These are phyloP conservation scores for Fusarium sacchari DNA, from an alignment of 2,329 filamentous ascomycete genomes.

Conservation along the genomic window DNA sequence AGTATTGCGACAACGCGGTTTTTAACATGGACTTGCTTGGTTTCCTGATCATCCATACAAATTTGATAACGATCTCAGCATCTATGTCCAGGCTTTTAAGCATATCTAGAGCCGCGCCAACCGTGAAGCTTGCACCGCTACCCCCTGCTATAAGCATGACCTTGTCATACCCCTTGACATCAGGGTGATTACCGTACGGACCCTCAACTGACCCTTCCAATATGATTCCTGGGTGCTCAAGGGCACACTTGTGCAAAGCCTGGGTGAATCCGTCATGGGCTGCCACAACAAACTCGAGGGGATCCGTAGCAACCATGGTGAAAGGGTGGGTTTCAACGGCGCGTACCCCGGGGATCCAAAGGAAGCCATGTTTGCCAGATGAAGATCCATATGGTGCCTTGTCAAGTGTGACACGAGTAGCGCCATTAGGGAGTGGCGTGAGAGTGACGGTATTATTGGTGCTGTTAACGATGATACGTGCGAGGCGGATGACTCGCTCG, in stretches of 20 bases:
- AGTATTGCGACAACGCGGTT: not conserved
- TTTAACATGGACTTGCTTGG: constrained; percentile 43
- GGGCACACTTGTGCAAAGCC: constrained; percentile 63
- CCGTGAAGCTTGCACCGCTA: constrained; percentile 67
- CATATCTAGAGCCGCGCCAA: constrained; percentile 53
- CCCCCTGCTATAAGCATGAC: constrained; percentile 70
- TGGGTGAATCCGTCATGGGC: constrained; percentile 69
- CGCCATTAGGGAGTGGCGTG: constrained; percentile 63
- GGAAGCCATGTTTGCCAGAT: constrained; percentile 70
- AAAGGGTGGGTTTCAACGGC: constrained; percentile 70
- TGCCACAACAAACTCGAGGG: constrained; percentile 68
- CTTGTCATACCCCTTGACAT: constrained; percentile 63
- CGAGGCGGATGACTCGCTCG: constrained; percentile 61
- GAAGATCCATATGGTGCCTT: constrained; percentile 58
- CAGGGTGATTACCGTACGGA: constrained; percentile 66
- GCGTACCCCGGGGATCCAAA: constrained; percentile 70
- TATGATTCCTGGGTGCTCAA: constrained; percentile 57
- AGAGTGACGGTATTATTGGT: constrained; percentile 63
- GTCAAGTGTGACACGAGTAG: constrained; percentile 63
- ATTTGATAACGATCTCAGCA: constrained; percentile 46
- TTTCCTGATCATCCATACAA: constrained; percentile 54
- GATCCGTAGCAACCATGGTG: constrained; percentile 64
- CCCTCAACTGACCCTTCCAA: constrained; percentile 66
- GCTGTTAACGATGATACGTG: constrained; percentile 56
- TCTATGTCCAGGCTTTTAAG: constrained; percentile 42